phyloP scores from a whole-genome alignment of 306 rosid genomes.

The Hylodesmum podocarpum region DNA sequence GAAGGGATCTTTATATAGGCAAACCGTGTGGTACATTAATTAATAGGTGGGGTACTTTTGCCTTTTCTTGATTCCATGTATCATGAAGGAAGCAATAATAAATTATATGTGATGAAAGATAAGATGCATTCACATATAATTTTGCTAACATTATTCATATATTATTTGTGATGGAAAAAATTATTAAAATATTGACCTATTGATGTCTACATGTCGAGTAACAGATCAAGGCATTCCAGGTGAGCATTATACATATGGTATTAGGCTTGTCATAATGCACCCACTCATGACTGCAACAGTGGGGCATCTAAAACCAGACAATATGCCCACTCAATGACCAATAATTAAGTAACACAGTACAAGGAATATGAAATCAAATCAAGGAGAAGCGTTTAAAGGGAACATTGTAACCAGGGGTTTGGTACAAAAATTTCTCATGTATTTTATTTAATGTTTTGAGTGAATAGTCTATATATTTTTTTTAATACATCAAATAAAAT shows the following conservation, averaged over 20 bases:
- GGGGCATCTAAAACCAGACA: slow-evolving; percentile 6
- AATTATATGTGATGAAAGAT: neutral
- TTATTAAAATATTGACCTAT: slow-evolving; percentile 17
- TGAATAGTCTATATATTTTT: too few relatives aligned
- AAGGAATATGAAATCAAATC: too few relatives aligned
- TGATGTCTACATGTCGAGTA: slow-evolving; percentile 22
- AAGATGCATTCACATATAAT: slow-evolving; percentile 11
- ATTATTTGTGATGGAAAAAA: neutral
- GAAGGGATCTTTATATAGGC: slow-evolving; percentile 23
- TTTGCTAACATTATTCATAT: neutral
- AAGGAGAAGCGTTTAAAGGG: too few relatives aligned
- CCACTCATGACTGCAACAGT: neutral
- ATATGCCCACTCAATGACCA: neutral
- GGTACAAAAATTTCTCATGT: too few relatives aligned
- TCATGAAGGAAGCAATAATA: too few relatives aligned
- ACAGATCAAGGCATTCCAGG: slow-evolving; percentile 1
- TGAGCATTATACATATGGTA: neutral
- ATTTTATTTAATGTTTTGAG: too few relatives aligned
- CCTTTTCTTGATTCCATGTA: neutral
- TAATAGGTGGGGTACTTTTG: neutral
- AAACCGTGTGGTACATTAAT: neutral
- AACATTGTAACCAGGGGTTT: too few relatives aligned
- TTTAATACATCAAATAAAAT: too few relatives aligned
- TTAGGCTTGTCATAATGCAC: neutral
- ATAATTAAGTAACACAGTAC: slow-evolving; percentile 11